These are phyloP conservation scores for Neurospora crassa DNA, from an alignment of 2,329 filamentous ascomycete species.

Conservation along the genomic window DNA sequence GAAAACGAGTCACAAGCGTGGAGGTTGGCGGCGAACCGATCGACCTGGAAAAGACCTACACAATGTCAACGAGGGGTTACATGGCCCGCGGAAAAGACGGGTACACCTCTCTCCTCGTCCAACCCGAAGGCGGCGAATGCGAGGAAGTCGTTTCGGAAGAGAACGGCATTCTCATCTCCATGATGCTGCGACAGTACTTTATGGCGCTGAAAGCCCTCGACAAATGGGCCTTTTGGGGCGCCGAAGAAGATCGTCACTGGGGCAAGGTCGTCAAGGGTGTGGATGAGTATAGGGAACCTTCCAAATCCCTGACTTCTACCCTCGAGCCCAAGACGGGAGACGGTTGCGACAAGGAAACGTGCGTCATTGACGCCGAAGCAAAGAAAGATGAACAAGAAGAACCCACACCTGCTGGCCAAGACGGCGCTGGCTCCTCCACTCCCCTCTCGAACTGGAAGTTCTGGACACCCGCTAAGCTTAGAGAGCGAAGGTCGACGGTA, in stretches of 20 bases:
- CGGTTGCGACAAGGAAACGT: not conserved
- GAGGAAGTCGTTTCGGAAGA: slow-evolving; percentile 78
- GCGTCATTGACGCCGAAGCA: not conserved
- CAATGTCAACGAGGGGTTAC: slow-evolving; percentile 73
- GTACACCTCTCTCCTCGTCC: slow-evolving; percentile 64
- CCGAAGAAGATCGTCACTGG: slow-evolving; percentile 57
- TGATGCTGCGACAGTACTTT: slow-evolving; percentile 84
- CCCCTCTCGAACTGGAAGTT: slow-evolving; percentile 24
- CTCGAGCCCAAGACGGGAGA: not conserved
- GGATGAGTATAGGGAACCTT: not conserved
- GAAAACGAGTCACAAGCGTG: slow-evolving; percentile 53
- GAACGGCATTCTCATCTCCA: slow-evolving; percentile 76
- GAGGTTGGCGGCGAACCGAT: slow-evolving; percentile 52
- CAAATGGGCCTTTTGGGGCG: slow-evolving; percentile 65
- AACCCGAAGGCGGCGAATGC: slow-evolving; percentile 64
- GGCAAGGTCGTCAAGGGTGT: slow-evolving; percentile 41
- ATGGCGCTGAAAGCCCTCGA: slow-evolving; percentile 75
- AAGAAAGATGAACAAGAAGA: not conserved
- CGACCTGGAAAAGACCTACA: slow-evolving; percentile 55
- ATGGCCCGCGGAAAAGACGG: slow-evolving; percentile 87
- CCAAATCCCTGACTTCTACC: not conserved
- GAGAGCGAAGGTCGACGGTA: slow-evolving; percentile 23
- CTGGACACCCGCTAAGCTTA: slow-evolving; percentile 27
- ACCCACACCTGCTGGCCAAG: not conserved
- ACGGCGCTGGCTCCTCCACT: not conserved